phyloP scores from a whole-genome alignment of 2,329 filamentous ascomycete species.

The Exophiala sp. region DNA sequence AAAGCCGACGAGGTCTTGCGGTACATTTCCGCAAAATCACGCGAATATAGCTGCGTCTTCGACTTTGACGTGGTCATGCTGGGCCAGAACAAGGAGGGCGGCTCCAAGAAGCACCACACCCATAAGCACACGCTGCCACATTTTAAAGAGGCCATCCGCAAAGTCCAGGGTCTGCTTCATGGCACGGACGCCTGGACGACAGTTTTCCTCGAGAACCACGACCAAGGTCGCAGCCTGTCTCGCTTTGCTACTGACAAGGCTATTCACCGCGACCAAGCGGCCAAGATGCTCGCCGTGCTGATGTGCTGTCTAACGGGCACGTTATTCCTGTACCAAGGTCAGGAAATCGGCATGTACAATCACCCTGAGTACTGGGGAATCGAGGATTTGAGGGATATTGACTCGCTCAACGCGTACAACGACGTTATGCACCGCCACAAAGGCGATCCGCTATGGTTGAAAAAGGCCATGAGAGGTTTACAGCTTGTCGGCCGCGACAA shows the following conservation, averaged over 20 bases:
- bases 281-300: constrained; percentile 60
- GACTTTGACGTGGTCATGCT: constrained; percentile 58
- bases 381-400: constrained; percentile 33
- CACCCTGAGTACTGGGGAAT: constrained; percentile 47
- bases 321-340: constrained; percentile 55
- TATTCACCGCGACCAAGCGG: constrained; percentile 48
- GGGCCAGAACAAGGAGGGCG: constrained; percentile 14
- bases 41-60: constrained; percentile 69
- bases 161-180: constrained; percentile 54
- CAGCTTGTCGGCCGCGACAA: constrained; percentile 58
- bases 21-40: constrained; percentile 45
- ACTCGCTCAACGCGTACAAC: constrained; percentile 41
- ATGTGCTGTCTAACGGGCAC: constrained; percentile 54
- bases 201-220: constrained; percentile 64
- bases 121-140: constrained; percentile 40
- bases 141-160: constrained; percentile 53
- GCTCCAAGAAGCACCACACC: constrained; percentile 25
- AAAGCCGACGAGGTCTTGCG: constrained; percentile 50
- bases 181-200: constrained; percentile 62
- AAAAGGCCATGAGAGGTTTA: constrained; percentile 51
- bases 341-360: constrained; percentile 58
- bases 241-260: constrained; percentile 52
- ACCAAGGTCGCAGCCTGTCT: constrained; percentile 58
- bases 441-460: constrained; percentile 38
- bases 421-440: constrained; percentile 35